Percentiles rank a stretch among this genome's conserved stretches.
These are phyloP conservation scores for Solanum habrochaites DNA, from an alignment of 257 asterid species.

Conservation along the genomic window DNA sequence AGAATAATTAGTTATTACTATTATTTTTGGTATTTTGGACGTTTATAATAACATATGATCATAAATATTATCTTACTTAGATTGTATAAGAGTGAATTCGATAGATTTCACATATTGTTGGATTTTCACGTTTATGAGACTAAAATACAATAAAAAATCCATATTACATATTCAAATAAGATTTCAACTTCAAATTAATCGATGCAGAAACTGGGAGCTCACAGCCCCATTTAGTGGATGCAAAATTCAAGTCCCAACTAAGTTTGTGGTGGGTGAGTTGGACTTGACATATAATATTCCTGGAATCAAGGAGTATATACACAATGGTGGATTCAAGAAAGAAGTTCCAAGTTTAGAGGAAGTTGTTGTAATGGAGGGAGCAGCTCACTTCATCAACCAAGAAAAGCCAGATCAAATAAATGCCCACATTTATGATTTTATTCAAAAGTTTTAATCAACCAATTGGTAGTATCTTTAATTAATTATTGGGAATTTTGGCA, in stretches of 20 bases:
- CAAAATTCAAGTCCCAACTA: constrained; percentile 73
- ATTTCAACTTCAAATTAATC: background rate
- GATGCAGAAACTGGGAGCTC: constrained; percentile 78
- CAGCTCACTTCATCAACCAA: constrained; percentile 69
- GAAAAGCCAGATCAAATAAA: constrained; percentile 74
- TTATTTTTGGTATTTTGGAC: background rate
- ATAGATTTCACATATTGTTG: background rate
- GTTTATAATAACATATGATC: background rate
- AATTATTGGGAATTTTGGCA: background rate
- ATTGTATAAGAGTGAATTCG: background rate
- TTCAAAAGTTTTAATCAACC: constrained; percentile 39
- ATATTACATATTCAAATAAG: background rate
- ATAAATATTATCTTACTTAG: too few species aligned
- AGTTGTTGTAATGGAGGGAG: constrained; percentile 74
- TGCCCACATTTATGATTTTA: constrained; percentile 54
- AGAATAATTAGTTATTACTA: background rate
- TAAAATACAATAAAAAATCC: background rate
- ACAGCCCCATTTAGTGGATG: constrained; percentile 49
- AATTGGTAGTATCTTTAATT: background rate
- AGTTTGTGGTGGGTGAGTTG: constrained; percentile 74
- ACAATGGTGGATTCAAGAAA: constrained; percentile 52
- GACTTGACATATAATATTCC: constrained; percentile 57
- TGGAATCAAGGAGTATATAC: constrained; percentile 63
- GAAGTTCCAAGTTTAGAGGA: constrained; percentile 69
- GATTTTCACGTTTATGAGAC: background rate